Evolutionary conservation across 441 rosid genomes (phyloP).

Genomic region (Hura crepitans): DNA sequence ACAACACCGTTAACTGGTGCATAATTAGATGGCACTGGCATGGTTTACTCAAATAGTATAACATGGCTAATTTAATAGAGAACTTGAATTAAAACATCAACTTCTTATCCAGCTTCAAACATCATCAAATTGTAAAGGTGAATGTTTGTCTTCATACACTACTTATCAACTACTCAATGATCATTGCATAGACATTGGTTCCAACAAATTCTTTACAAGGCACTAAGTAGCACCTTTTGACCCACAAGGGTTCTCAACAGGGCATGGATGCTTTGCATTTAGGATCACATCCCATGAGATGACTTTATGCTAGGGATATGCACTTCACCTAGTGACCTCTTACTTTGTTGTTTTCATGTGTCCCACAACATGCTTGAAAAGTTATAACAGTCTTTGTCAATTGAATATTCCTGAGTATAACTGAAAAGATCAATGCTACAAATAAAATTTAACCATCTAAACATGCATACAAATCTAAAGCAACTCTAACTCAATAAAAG

Average conservation of each 20-base stretch:
- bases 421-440: too few relatives aligned
- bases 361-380: too few relatives aligned
- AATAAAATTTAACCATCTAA: too few relatives aligned
- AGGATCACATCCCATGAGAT: too few relatives aligned
- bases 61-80: not conserved
- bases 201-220: not conserved
- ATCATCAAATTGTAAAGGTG: not conserved
- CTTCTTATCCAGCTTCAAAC: not conserved
- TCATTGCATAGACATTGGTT: not conserved
- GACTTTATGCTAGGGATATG: too few relatives aligned
- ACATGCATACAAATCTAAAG: not conserved
- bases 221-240: not conserved
- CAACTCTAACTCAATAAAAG: not conserved
- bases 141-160: not conserved
- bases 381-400: too few relatives aligned
- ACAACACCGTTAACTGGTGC: not conserved
- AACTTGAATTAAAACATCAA: not conserved
- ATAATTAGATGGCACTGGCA: not conserved
- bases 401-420: too few relatives aligned
- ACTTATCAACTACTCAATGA: not conserved
- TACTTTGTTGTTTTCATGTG: too few relatives aligned
- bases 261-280: too few relatives aligned
- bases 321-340: too few relatives aligned
- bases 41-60: not conserved
- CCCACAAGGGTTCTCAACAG: not conserved